Base-by-base conservation (phyloP, 2,329 filamentous ascomycete genomes). In the Clonostachys byssicola region DNA sequence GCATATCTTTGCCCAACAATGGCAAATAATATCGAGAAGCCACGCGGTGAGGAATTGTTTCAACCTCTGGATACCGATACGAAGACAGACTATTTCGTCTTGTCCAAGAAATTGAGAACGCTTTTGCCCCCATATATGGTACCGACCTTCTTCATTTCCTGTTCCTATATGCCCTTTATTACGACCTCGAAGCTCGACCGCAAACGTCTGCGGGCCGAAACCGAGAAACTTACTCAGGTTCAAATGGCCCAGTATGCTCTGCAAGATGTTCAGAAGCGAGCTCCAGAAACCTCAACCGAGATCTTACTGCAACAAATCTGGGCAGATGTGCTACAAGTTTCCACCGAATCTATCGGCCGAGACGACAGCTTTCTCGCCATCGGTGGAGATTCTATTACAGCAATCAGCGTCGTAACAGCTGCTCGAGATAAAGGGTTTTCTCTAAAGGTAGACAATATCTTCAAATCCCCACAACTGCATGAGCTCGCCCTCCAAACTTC, bases 361-460 rank as follows among this genome's bases (percentile, higher is more conserved):
- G 72, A 80, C 12, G 74, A 81, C 54, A 79, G 75, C 61, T 83
- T 84, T 62, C 82, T 83, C 68, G 70, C 72, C 4, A 68, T 81
- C 0, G 80, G 80, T 1, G 80, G 80, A 20, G 79, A 83, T 60
- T 83, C 79, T 0, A 77, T 83, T 20, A 62, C 72, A 2, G 79
- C 78, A 3, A 85, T 84, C 43, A 33, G 46, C 10, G 46, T 52
- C 18, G 44, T 46, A 9, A 48, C 44, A 49, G 43, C 43, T 12
- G 34, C 36, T 18, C 18, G 44, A 20, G 30, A 34, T 7, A 39
- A 41, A 12, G 47, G 44, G 12, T 34, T 51, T 20, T 30, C 20
- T 12, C 23, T 51, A n/a, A 41, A 38, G 6, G 48, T 47, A 10
- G 17, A 45, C 23, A 36, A 45, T 34, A 44, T 52, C 35, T 50